Base-by-base conservation (phyloP, 129 eudicot species). In the Flaveria robusta region DNA sequence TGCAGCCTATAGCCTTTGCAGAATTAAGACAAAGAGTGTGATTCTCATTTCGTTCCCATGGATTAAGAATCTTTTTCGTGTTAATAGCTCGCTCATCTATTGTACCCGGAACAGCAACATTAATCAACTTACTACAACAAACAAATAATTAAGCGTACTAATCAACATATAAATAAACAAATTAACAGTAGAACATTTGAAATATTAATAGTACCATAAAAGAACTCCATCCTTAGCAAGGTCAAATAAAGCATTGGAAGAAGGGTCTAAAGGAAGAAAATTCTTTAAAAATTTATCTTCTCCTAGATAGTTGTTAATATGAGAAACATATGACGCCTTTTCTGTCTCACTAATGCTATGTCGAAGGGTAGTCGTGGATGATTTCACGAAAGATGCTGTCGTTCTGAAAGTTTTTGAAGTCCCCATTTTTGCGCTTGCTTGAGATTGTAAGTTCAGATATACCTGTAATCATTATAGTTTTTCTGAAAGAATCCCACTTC, bases 31-130 rank as follows among this genome's bases (percentile, higher is more conserved):
- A 86, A 76, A 86, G 86, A 15, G 85, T 86, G 68, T 86, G 90
- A 74, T 86, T 86, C 72, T 86, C 90, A 71, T 87, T 87, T 76
- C 78, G 72, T 74, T 87, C 91, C 91, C 91, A 87, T 24, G 88
- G 88, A 76, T 87, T 87, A 76, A 87, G 88, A 29, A 74, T 74
- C 42, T 67, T 54, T 39, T 88, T 88, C 11, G 92, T 88, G 65
- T 88, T 88, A 65, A 88, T 88, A 67, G 92, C 89, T 43, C 92
- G 83, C 56, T 88, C 92, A 27, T 88, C 92, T 83, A 88, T 88
- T 7, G 92, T 88, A 63, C 87, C 87, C 37, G 89, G 89, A 71
- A 88, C 89, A 66, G 92, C 92, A 63, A 88, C 71, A 60, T 88
- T 88, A 45, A 88, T 88, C 68, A 88, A 78, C 87, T 88, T 88